Conservation (phyloP, 2,329 filamentous ascomycete species). For the Alternaria sp. region DNA sequence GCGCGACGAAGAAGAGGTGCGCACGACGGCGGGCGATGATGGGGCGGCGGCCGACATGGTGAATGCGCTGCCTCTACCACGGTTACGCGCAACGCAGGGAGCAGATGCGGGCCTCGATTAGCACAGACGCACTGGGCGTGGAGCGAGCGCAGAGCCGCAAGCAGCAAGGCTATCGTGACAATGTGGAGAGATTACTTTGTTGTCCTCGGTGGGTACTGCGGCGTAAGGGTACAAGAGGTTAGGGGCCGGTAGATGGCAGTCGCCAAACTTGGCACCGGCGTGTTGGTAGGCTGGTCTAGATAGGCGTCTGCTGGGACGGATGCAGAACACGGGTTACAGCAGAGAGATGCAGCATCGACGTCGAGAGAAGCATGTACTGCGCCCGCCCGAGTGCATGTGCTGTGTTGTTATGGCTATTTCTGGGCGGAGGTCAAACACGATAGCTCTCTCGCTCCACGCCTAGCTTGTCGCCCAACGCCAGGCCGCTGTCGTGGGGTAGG, state of each 20-base stretch:
- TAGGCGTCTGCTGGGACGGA: constrained; percentile 5
- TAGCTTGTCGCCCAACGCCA: constrained; percentile 11
- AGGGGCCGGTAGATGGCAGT: constrained; percentile 20
- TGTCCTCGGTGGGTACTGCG: constrained; percentile 7
- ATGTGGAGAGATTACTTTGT: constrained; percentile 16
- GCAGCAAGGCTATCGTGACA: constrained; percentile 18
- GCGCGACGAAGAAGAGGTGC: constrained; percentile 41
- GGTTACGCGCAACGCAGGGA: constrained; percentile 31
- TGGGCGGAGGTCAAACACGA: constrained; percentile 1
- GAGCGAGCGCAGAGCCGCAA: constrained; percentile 18
- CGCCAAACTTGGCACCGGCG: constrained; percentile 18
- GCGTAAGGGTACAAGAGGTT: constrained; percentile 11
- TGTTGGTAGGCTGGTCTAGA: constrained; percentile 7
- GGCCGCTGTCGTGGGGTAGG: constrained; percentile 13
- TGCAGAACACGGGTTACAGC: constrained; percentile 17
- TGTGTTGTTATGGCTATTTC: background rate
- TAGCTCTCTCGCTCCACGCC: constrained; percentile 13
- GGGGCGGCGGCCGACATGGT: constrained; percentile 47
- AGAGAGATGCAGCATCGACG: constrained; percentile 3
- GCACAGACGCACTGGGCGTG: constrained; percentile 24
- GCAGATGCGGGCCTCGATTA: constrained; percentile 22
- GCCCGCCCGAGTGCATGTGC: background rate
- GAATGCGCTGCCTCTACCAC: constrained; percentile 21
- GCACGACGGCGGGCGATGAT: constrained; percentile 53
- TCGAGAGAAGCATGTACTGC: background rate